Base-by-base conservation (phyloP, 495 filamentous ascomycete genomes). In the Penicillium subrubescens region DNA sequence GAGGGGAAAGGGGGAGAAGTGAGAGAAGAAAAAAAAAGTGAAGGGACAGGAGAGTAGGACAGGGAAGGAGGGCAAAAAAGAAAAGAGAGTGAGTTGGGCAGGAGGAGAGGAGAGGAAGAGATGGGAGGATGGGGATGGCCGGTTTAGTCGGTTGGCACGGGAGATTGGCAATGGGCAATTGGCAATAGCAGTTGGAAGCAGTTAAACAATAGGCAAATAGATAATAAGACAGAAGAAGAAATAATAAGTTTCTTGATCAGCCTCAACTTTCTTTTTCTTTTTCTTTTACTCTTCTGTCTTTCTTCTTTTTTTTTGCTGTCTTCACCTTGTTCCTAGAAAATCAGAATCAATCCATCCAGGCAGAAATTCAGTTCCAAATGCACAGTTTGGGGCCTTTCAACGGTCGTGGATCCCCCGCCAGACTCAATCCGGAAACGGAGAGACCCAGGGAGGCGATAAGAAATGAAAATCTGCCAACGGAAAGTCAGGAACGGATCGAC, bases 381-480 rank as follows among this genome's bases (percentile, higher is more conserved):
- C 14, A 35, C 25, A 27, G 25, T 27, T 27, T 27, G 25, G 25
- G 25, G 21, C 14, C 33, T 63, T 74, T 68, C 59, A 77, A 75
- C 69, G 73, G 67, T 71, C 75, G 71, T 76, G 72, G 72, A 78
- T 76, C 73, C 74, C 73, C 76, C 76, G 67, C 72, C 74, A 73
- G 69, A 61, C 76, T 75, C 68, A 58, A 75, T 69, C 77, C 77
- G 77, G 74, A 79, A 78, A 75, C 75, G 74, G 76, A 52, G 46
- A 10, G 25, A 4, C 25, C 46, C 25, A 48, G 21, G 44, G 21
- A n/a, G 48, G 70, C 66, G 71, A 74, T 66, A 71, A 75, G 66
- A 64, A 33, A 33, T 4, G 8, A 33, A 41, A 41, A 68, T 17
- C 63, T 69, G 66, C 37, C 64, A 62, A 66, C 59, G 62, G 65